phyloP scores from a whole-genome alignment of 2,329 filamentous ascomycete species.

The Aspergillus novofumigatus region DNA sequence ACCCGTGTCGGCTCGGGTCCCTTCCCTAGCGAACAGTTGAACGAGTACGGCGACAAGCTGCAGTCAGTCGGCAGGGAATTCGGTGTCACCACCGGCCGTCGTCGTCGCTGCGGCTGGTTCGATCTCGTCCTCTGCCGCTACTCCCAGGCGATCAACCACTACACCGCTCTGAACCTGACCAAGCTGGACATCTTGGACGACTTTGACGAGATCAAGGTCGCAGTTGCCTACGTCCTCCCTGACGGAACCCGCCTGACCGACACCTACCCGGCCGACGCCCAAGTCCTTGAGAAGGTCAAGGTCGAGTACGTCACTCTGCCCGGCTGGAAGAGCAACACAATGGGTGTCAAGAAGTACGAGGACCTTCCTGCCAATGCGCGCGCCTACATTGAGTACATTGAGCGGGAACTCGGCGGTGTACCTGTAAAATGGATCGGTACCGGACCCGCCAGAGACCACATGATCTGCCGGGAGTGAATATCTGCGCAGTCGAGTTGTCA shows the following conservation, averaged over 20 bases:
- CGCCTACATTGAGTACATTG: slow-evolving; percentile 60
- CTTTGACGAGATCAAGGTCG: slow-evolving; percentile 61
- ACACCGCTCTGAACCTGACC: slow-evolving; percentile 57
- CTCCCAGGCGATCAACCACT: slow-evolving; percentile 53
- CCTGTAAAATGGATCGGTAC: slow-evolving; percentile 61
- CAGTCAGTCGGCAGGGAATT: slow-evolving; percentile 54
- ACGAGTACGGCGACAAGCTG: slow-evolving; percentile 53
- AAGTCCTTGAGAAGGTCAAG: slow-evolving; percentile 50
- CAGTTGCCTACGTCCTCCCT: slow-evolving; percentile 51
- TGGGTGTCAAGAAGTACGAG: slow-evolving; percentile 53
- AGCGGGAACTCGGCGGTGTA: slow-evolving; percentile 52
- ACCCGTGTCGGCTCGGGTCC: slow-evolving; percentile 58
- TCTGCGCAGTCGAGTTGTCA: not conserved
- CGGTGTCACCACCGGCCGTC: slow-evolving; percentile 57
- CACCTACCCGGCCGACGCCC: slow-evolving; percentile 56
- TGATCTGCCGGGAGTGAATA: slow-evolving; percentile 49
- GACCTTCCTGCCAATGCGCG: slow-evolving; percentile 55
- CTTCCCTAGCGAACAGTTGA: slow-evolving; percentile 60
- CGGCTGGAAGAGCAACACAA: slow-evolving; percentile 60
- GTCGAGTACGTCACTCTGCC: slow-evolving; percentile 57
- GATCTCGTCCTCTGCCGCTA: slow-evolving; percentile 62
- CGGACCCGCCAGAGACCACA: slow-evolving; percentile 57
- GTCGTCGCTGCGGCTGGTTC: slow-evolving; percentile 61
- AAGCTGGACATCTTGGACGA: slow-evolving; percentile 63
- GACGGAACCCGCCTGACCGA: slow-evolving; percentile 48